Evolutionary conservation across 73 alveolate genomes (phyloP), one percentile per base, ranked within the genome.

Genomic region (Effrenium voratum): DNA sequence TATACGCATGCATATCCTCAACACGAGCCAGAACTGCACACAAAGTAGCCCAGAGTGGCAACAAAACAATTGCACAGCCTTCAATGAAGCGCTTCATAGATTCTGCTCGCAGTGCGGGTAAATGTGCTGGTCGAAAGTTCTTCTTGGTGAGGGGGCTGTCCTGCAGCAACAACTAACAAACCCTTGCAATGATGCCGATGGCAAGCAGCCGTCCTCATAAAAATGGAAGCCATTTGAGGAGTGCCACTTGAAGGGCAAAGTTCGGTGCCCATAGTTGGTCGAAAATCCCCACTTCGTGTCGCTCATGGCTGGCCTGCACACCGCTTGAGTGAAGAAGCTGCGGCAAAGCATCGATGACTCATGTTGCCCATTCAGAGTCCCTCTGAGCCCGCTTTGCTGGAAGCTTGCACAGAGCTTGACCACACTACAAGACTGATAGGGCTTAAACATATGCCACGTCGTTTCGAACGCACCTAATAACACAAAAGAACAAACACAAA

Each of bases 271-370:
- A 24, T 90, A 90, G 87, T 90, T 70, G 52, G 97, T 90, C 43
- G 66, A 52, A 87, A 90, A 90, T 57, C 97, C 97, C 97, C 97
- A 90, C 87, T 90, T 90, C 57, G 97, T 90, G 75, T 90, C 97
- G 87, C 97, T 60, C 97, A 90, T 90, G 97, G 88, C 97, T 49
- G 57, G 38, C 34, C 49, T 72, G 82, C 49, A 47, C 82, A 72
- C 8, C n/a, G 49, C 32, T 59, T 28, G 73, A 59, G n/a, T n/a
- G n/a, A n/a, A n/a, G n/a, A n/a, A n/a, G n/a, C n/a, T n/a, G n/a
- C n/a, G n/a, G n/a, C n/a, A n/a, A n/a, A n/a, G n/a, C n/a, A n/a
- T n/a, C n/a, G n/a, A n/a, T n/a, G n/a, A n/a, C n/a, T n/a, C n/a
- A n/a, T n/a, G n/a, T n/a, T n/a, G n/a, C n/a, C n/a, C n/a, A n/a